These are phyloP conservation scores for Alternaria brassicicola DNA, from an alignment of 2,329 filamentous ascomycete genomes.

Conservation along the genomic window DNA sequence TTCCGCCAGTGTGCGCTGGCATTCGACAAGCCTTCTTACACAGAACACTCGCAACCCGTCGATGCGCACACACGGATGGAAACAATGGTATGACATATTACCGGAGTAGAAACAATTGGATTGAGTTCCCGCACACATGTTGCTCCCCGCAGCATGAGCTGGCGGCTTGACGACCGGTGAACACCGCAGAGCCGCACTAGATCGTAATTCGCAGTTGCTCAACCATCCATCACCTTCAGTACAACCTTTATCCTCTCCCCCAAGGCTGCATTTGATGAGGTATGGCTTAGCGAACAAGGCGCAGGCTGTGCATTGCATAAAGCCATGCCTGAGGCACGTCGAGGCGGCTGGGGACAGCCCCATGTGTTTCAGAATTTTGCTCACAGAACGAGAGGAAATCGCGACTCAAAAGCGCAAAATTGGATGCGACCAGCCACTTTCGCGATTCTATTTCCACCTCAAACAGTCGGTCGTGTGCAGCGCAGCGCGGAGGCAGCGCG, in stretches of 20 bases:
- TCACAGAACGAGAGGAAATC: background rate
- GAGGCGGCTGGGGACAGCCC: constrained; percentile 7
- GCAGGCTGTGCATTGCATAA: constrained; percentile 38
- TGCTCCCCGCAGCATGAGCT: constrained; percentile 24
- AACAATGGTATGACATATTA: constrained; percentile 22
- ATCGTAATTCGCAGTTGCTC: constrained; percentile 19
- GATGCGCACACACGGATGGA: constrained; percentile 16
- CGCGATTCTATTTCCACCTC: constrained; percentile 15
- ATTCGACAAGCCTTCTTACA: constrained; percentile 15
- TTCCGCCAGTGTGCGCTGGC: constrained; percentile 35
- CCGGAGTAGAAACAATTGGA: constrained; percentile 40
- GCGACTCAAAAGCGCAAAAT: background rate
- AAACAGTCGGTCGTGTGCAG: constrained; percentile 30
- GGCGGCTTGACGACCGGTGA: constrained; percentile 37
- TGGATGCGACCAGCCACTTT: constrained; percentile 15
- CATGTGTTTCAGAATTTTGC: constrained; percentile 3
- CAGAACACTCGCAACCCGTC: constrained; percentile 13
- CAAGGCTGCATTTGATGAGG: constrained; percentile 28
- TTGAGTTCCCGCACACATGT: constrained; percentile 29
- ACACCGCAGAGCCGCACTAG: constrained; percentile 44
- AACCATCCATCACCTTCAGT: constrained; percentile 19
- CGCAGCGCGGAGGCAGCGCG: constrained; percentile 16
- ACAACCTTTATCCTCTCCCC: constrained; percentile 27
- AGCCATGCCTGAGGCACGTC: constrained; percentile 35
- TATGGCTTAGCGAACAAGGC: constrained; percentile 40